phyloP scores from a whole-genome alignment of 805 yeast genomes.

The Candida xiaguanensis region DNA sequence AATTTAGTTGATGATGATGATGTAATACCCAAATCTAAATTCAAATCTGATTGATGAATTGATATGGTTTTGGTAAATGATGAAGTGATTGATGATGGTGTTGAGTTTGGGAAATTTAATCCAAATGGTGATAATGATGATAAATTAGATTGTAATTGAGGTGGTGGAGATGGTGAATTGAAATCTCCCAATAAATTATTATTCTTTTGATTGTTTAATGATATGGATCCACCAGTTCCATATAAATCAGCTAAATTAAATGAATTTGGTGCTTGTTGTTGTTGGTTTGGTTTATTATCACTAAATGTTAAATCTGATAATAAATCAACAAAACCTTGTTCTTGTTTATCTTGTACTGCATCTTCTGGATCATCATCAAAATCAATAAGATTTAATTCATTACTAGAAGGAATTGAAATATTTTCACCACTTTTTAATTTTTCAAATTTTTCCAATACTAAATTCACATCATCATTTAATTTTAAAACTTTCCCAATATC shows the following conservation, averaged over 20 bases:
- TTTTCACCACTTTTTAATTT: conserved; percentile 63
- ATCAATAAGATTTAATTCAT: conserved; percentile 39
- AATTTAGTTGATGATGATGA: conserved; percentile 34
- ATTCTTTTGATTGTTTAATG: conserved; percentile 21
- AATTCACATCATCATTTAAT: conserved; percentile 73
- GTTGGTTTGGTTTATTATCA: conserved; percentile 29
- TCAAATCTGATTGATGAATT: conserved; percentile 47
- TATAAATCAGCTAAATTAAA: conserved; percentile 33
- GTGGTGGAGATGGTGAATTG: conserved; percentile 40
- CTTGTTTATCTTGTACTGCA: conserved; percentile 24
- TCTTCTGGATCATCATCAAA: conserved; percentile 41
- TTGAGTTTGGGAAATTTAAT: conserved; percentile 34
- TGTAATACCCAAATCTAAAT: conserved; percentile 43
- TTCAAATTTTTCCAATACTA: conserved; percentile 62
- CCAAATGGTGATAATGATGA: conserved; percentile 38
- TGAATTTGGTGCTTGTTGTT: conserved; percentile 15
- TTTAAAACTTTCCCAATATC: conserved; percentile 62
- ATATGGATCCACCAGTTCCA: conserved; percentile 53
- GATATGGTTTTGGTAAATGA: conserved; percentile 17
- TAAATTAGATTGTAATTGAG: conserved; percentile 25
- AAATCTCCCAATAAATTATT: conserved; percentile 35
- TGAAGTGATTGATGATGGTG: conserved; percentile 24
- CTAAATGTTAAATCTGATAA: conserved; percentile 60
- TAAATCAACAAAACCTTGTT: conserved; percentile 58
- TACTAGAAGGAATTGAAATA: conserved; percentile 47